Conservation (phyloP, 495 filamentous ascomycete species). For the Penicillium lividum region DNA sequence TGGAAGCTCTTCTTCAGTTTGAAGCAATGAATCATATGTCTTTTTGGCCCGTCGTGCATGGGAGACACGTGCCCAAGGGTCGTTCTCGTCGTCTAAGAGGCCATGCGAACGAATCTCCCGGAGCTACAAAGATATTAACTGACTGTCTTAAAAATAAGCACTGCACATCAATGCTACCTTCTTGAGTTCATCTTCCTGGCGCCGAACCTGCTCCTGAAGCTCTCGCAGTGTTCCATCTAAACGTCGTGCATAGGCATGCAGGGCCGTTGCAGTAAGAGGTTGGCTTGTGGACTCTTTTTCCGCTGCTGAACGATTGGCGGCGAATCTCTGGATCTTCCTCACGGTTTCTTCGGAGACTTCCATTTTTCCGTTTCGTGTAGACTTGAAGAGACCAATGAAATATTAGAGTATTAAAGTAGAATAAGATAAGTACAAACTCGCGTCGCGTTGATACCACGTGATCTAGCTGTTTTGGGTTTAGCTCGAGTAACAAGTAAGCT, state of each 20-base stretch:
- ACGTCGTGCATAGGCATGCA: slow-evolving; percentile 47
- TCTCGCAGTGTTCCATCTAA: slow-evolving; percentile 65
- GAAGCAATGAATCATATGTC: slow-evolving; percentile 63
- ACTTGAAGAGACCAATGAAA: not conserved
- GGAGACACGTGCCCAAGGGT: slow-evolving; percentile 48
- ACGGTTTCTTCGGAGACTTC: slow-evolving; percentile 34
- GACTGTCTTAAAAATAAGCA: not conserved
- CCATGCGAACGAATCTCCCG: slow-evolving; percentile 44
- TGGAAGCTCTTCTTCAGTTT: slow-evolving; percentile 63
- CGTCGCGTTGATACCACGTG: slow-evolving; percentile 9
- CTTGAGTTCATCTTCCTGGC: slow-evolving; percentile 63
- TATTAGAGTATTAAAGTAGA: not conserved
- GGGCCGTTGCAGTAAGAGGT: slow-evolving; percentile 32
- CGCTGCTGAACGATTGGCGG: slow-evolving; percentile 36
- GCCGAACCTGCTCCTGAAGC: slow-evolving; percentile 63
- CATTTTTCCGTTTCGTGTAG: slow-evolving; percentile 24
- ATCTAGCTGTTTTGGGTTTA: slow-evolving; percentile 5
- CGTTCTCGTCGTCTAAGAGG: slow-evolving; percentile 38
- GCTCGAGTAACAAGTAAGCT: slow-evolving; percentile 6
- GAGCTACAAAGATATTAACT: slow-evolving; percentile 32
- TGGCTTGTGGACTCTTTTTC: slow-evolving; percentile 38
- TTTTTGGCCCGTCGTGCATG: slow-evolving; percentile 60
- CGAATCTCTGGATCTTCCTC: slow-evolving; percentile 41
- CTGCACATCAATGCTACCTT: slow-evolving; percentile 34
- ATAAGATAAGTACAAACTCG: not conserved